Conservation (phyloP, 1,139 yeast genomes). For the Pichia sp. region DNA sequence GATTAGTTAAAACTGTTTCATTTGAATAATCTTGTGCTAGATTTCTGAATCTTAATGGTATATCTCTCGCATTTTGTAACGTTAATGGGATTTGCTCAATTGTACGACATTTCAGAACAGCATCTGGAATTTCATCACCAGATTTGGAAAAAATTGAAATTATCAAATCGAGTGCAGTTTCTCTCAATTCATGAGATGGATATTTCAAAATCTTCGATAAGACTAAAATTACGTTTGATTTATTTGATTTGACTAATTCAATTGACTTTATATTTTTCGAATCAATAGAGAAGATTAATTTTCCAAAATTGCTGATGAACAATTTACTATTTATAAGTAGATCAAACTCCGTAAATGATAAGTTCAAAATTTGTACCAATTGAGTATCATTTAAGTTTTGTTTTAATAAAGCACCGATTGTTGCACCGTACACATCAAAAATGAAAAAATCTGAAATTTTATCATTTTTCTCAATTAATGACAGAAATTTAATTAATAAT, state of each 20-base stretch:
- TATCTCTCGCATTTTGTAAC: slow-evolving; percentile 66
- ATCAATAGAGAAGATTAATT: slow-evolving; percentile 11
- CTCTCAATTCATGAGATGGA: slow-evolving; percentile 24
- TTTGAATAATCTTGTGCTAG: slow-evolving; percentile 45
- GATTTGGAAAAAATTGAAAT: slow-evolving; percentile 17
- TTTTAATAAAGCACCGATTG: slow-evolving; percentile 23
- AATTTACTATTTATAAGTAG: slow-evolving; percentile 16
- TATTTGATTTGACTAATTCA: slow-evolving; percentile 9
- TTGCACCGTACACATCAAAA: slow-evolving; percentile 25
- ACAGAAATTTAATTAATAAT: slow-evolving; percentile 17
- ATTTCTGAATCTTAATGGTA: slow-evolving; percentile 61
- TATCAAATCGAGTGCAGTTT: slow-evolving; percentile 23
- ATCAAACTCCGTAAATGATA: slow-evolving; percentile 11
- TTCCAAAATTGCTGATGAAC: slow-evolving; percentile 17
- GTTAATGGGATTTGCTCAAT: slow-evolving; percentile 72
- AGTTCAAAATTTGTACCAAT: slow-evolving; percentile 9
- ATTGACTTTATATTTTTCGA: slow-evolving; percentile 3
- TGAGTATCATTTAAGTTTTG: slow-evolving; percentile 18
- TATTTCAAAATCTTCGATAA: slow-evolving; percentile 19
- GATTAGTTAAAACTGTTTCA: slow-evolving; percentile 34
- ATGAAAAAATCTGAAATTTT: slow-evolving; percentile 16
- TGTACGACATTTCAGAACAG: slow-evolving; percentile 37
- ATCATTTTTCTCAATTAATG: slow-evolving; percentile 5
- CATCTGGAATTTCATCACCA: slow-evolving; percentile 20
- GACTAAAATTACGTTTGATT: slow-evolving; percentile 11